phyloP scores from a whole-genome alignment of 768 basidiomycete genomes.

The Cystobasidium tubakii region DNA sequence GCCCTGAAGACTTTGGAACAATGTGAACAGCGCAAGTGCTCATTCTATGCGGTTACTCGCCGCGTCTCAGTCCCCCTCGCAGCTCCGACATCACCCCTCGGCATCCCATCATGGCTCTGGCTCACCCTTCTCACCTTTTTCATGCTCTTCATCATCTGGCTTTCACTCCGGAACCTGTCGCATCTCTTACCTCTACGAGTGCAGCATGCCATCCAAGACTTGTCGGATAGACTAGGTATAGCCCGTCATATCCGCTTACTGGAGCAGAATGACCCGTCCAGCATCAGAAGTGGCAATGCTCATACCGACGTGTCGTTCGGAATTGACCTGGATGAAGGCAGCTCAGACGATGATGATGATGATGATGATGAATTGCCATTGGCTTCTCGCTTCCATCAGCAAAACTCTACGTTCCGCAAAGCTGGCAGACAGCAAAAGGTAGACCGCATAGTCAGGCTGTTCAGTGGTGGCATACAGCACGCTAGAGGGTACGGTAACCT shows the following conservation, averaged over 20 bases:
- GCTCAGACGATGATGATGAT: slow-evolving; percentile 27
- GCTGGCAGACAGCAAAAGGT: slow-evolving; percentile 9
- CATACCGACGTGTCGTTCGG: background rate
- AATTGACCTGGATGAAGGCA: background rate
- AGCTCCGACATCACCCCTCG: background rate
- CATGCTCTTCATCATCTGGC: slow-evolving; percentile 27
- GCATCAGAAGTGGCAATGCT: background rate
- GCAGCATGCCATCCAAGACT: slow-evolving; percentile 11
- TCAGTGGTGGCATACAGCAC: slow-evolving; percentile 5
- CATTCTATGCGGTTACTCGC: too few species aligned
- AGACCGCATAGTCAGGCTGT: slow-evolving; percentile 13
- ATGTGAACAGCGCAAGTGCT: too few species aligned
- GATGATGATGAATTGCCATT: slow-evolving; percentile 33
- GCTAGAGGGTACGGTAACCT: background rate
- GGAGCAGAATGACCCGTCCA: background rate
- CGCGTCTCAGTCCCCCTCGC: background rate
- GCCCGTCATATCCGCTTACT: slow-evolving; percentile 5
- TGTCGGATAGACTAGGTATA: background rate
- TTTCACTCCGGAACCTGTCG: slow-evolving; percentile 6
- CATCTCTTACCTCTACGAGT: slow-evolving; percentile 15
- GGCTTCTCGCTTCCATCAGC: background rate
- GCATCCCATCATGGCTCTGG: slow-evolving; percentile 33
- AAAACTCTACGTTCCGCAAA: background rate
- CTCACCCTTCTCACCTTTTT: slow-evolving; percentile 32
- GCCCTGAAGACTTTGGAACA: background rate